Base-by-base conservation (phyloP, 2,329 filamentous ascomycete genomes). In the Botrytis galanthina region DNA sequence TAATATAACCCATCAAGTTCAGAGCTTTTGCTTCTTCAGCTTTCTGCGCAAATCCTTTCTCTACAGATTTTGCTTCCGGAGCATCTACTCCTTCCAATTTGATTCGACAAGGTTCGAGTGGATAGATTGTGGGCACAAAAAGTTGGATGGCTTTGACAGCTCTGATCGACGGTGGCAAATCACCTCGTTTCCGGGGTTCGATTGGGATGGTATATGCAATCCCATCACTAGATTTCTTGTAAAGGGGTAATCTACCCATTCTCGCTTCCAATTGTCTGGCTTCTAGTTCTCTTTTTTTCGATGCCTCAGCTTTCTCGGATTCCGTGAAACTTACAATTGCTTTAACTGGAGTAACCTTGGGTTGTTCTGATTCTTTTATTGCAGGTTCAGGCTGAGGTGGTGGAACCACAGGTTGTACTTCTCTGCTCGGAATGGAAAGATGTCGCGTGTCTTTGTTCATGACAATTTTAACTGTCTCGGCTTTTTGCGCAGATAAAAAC, bases 251-350 rank as follows among this genome's bases (percentile, higher is more conserved):
- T 76, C 91, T 87, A 26, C 91, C 88, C 85, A 96, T 90, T 46
- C 93, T 89, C 42, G 92, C 87, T 82, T 95, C 92, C 0, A 96
- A 86, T 79, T 94, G 92, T 54, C 90, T 88, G 37, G 88, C 88
- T 80, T 95, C 92, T 66, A 87, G 84, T 32, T 89, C 88, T 74
- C 93, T 85, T 71, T 87, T 87, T 59, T 87, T 86, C 78, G 89
- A 88, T 46, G 93, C 93, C 74, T 87, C 84, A 5, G 84, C 83
- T 73, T 88, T 90, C 80, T 94, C 86, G 64, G 90, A 87, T 51
- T 82, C 82, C 0, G 89, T 88, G 78, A 88, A 91, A 3, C 46
- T 72, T 16, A 76, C 73, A n/a, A 75, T 66, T 22, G 75, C 75
- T 54, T 76, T 76, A 44, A 61, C 63, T n/a, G 75, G 63, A 69